These are phyloP conservation scores for Thalassia testudinum DNA, from an alignment of 116 monocot species.

Conservation along the genomic window DNA sequence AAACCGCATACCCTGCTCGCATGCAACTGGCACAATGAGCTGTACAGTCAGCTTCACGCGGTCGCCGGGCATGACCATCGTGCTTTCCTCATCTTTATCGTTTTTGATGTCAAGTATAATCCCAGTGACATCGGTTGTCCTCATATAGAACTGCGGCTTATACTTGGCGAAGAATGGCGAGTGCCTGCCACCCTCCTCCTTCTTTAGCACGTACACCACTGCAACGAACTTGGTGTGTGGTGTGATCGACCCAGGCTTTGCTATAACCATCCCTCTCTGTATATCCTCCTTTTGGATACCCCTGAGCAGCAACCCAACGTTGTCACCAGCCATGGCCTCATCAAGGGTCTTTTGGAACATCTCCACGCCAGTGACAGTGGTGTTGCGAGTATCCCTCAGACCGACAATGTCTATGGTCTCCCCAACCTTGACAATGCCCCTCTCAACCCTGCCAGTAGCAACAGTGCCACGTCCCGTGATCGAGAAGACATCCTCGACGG, in stretches of 20 bases:
- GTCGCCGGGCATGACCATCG: slow-evolving; percentile 92
- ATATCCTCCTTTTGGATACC: slow-evolving; percentile 78
- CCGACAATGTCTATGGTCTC: slow-evolving; percentile 75
- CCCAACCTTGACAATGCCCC: slow-evolving; percentile 68
- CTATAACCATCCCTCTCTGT: slow-evolving; percentile 84
- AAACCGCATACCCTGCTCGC: slow-evolving; percentile 86
- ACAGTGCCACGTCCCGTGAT: slow-evolving; percentile 95
- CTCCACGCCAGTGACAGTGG: slow-evolving; percentile 89
- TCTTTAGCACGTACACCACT: slow-evolving; percentile 89
- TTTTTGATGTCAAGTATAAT: slow-evolving; percentile 60
- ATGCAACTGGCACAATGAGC: slow-evolving; percentile 75
- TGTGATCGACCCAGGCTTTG: slow-evolving; percentile 79
- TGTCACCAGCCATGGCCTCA: slow-evolving; percentile 72
- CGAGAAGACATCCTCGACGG: slow-evolving; percentile 90
- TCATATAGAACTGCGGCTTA: slow-evolving; percentile 87
- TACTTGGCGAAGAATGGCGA: slow-evolving; percentile 86
- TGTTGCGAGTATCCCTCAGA: slow-evolving; percentile 48
- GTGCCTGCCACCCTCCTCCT: slow-evolving; percentile 95
- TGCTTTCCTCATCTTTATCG: slow-evolving; percentile 81
- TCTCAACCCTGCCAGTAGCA: slow-evolving; percentile 81
- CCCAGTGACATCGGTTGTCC: slow-evolving; percentile 87
- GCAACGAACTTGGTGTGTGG: slow-evolving; percentile 84
- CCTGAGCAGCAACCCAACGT: slow-evolving; percentile 72
- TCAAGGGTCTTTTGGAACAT: slow-evolving; percentile 96
- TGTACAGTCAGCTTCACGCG: slow-evolving; percentile 80